phyloP scores from a whole-genome alignment of 768 basidiomycete species.

The Cyclocybe aegerita region DNA sequence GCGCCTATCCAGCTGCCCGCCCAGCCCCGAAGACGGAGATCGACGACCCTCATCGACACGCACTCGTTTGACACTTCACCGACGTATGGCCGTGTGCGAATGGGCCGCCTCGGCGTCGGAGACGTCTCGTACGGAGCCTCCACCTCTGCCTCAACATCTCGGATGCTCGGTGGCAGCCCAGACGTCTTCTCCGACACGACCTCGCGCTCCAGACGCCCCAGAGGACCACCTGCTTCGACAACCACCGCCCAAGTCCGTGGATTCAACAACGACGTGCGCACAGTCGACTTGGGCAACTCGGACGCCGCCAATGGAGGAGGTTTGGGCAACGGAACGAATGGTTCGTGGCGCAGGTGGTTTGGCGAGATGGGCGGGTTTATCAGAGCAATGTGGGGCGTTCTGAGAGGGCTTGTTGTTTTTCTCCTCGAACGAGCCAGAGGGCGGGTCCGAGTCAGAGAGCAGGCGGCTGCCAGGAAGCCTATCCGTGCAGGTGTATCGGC shows the following conservation, averaged over 20 bases:
- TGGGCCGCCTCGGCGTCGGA: conserved; percentile 30
- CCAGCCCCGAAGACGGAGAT: no score
- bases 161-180: neutral
- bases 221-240: neutral
- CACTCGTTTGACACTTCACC: neutral
- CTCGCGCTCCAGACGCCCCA: neutral
- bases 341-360: conserved; percentile 14
- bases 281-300: conserved; percentile 24
- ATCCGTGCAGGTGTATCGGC: conserved; percentile 1
- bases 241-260: conserved; percentile 9
- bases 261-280: conserved; percentile 27
- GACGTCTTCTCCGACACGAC: neutral
- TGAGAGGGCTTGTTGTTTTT: conserved; percentile 20
- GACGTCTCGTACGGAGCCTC: conserved; percentile 23
- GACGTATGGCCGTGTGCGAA: conserved; percentile 26
- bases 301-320: conserved; percentile 2
- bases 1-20: conserved; percentile 41
- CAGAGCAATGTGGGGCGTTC: conserved; percentile 23
- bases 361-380: conserved; percentile 21
- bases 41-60: no score
- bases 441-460: conserved; percentile 13
- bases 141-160: neutral
- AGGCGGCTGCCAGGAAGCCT: neutral
- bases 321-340: conserved; percentile 2
- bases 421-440: conserved; percentile 16